phyloP scores from a whole-genome alignment of 495 filamentous ascomycete species.

The Tuber indicum region DNA sequence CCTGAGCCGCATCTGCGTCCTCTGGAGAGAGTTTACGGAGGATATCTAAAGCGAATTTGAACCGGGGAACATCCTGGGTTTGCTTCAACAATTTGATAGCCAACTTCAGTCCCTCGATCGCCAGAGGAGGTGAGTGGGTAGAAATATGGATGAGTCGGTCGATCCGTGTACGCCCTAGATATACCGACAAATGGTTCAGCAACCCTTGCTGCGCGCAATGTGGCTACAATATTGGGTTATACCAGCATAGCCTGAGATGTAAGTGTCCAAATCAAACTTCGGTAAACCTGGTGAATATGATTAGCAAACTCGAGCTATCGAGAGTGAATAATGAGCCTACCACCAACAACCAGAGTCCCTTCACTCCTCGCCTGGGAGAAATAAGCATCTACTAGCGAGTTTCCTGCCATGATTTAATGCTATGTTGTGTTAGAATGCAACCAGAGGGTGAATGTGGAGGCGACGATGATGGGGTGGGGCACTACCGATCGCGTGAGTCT shows the following conservation, averaged over 20 bases:
- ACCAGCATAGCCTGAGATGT: constrained; percentile 89
- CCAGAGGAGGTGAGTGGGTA: constrained; percentile 64
- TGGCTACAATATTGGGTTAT: constrained; percentile 16
- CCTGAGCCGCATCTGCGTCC: constrained; percentile 61
- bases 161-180: constrained; percentile 41
- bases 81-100: constrained; percentile 70
- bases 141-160: constrained; percentile 78
- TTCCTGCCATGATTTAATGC: too few relatives aligned
- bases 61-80: constrained; percentile 65
- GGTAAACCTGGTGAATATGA: constrained; percentile 56
- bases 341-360: constrained; percentile 47
- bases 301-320: constrained; percentile 13
- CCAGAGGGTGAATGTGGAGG: not conserved
- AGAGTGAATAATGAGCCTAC: constrained; percentile 34
- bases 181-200: not conserved
- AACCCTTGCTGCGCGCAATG: not conserved
- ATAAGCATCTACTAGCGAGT: constrained; percentile 32
- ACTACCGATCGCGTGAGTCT: not conserved
- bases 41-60: constrained; percentile 60
- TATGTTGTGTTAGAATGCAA: not conserved
- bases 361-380: constrained; percentile 48
- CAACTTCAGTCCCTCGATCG: constrained; percentile 70
- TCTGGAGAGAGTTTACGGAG: constrained; percentile 57
- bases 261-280: constrained; percentile 87
- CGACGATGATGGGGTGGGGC: not conserved